Evolutionary conservation across 805 yeast genomes (phyloP).

Genomic region (Ogataea kodamae): DNA sequence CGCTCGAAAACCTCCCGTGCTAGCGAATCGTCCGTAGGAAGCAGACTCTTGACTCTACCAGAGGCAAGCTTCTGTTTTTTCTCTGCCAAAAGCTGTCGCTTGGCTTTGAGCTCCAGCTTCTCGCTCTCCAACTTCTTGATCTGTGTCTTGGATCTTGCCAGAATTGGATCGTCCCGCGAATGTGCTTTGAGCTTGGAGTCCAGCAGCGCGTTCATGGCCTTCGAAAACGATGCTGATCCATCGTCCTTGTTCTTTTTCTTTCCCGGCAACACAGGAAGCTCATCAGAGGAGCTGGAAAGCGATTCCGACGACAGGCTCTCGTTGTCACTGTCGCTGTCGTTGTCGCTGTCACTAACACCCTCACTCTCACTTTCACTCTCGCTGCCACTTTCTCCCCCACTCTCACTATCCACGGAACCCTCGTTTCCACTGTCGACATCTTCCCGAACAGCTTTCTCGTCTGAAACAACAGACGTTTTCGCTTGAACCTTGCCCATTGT

Average conservation of each 20-base stretch:
- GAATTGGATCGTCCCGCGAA: conserved; percentile 83
- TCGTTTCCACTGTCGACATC: no score
- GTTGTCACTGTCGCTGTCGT: conserved; percentile 19
- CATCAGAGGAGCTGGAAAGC: conserved; percentile 23
- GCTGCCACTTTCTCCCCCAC: no score
- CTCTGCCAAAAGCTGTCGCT: conserved; percentile 63
- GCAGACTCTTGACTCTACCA: conserved; percentile 61
- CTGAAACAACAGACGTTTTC: no score
- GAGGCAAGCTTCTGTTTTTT: conserved; percentile 64
- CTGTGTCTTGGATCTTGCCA: conserved; percentile 74
- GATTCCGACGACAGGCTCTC: conserved; percentile 11
- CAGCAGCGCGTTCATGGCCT: conserved; percentile 78
- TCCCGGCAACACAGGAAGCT: conserved; percentile 35
- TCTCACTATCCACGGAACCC: no score
- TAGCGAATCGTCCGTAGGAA: conserved; percentile 59
- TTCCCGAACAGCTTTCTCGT: no score
- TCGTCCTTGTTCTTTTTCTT: conserved; percentile 60
- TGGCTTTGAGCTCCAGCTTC: conserved; percentile 81
- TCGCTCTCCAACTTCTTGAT: conserved; percentile 73
- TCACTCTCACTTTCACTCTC: conserved; percentile 8
- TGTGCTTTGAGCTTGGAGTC: conserved; percentile 86
- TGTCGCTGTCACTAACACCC: conserved; percentile 4
- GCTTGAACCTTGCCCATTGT: no score
- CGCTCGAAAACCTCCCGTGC: conserved; percentile 44
- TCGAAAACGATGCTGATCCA: conserved; percentile 75